phyloP scores from a whole-genome alignment of 495 filamentous ascomycete species.

The Aspergillus sclerotiicarbonarius region DNA sequence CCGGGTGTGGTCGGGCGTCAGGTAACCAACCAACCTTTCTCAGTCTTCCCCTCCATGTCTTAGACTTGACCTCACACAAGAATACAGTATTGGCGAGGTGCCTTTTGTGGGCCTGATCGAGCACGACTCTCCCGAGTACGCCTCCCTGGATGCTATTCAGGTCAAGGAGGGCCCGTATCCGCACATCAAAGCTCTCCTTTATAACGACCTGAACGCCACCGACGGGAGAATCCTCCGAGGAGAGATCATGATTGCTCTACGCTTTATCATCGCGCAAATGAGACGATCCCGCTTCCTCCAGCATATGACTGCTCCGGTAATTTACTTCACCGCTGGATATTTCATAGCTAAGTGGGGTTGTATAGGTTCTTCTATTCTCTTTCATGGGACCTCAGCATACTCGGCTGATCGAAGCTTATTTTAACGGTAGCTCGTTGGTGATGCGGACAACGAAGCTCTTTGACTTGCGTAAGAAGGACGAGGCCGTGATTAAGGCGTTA shows the following conservation, averaged over 20 bases:
- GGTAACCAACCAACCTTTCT: not conserved
- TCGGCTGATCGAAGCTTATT: conserved; percentile 14
- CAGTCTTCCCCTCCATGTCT: not conserved
- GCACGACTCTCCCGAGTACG: not conserved
- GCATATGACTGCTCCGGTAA: conserved; percentile 11
- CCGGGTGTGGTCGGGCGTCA: too few species aligned
- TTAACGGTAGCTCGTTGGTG: conserved; percentile 8
- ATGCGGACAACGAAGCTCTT: conserved; percentile 12
- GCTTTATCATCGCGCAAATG: conserved; percentile 11
- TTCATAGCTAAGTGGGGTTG: too few species aligned
- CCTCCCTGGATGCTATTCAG: not conserved
- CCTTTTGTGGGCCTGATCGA: not conserved
- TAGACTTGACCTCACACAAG: not conserved
- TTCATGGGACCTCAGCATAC: conserved; percentile 18
- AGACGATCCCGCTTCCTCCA: conserved; percentile 7
- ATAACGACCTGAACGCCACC: conserved; percentile 9
- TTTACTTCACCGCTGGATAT: not conserved
- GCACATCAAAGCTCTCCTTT: conserved; percentile 12
- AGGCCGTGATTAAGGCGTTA: conserved; percentile 4
- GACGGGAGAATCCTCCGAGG: conserved; percentile 12
- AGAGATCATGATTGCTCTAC: conserved; percentile 8
- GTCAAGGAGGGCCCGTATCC: not conserved
- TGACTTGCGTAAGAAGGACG: conserved; percentile 13
- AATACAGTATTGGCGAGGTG: not conserved
- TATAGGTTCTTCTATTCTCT: conserved; percentile 13